Conservation (phyloP, 192 early-diverging fungal genomes). For the Coemansia pectinata region DNA sequence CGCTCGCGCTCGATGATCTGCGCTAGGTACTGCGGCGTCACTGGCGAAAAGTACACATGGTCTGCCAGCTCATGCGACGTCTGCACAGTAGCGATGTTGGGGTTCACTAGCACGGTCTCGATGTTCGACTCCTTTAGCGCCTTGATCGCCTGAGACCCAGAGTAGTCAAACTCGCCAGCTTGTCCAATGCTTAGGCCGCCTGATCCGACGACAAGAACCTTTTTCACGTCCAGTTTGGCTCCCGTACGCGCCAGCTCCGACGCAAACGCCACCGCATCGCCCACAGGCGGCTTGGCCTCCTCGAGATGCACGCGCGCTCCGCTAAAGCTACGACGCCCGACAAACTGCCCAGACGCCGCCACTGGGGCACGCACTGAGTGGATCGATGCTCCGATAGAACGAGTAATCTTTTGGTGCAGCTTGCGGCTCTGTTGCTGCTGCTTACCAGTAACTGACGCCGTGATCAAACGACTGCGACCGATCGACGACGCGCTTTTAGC, state of each 20-base stretch:
- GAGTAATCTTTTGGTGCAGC: neutral
- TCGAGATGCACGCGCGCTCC: slow-evolving; percentile 27
- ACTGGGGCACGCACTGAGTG: neutral
- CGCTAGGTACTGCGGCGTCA: slow-evolving; percentile 88
- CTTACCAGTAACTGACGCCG: neutral
- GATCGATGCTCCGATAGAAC: neutral
- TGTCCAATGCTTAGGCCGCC: slow-evolving; percentile 96
- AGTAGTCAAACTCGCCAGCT: slow-evolving; percentile 99
- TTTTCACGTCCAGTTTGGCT: slow-evolving; percentile 65
- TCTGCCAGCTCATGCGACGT: slow-evolving; percentile 92
- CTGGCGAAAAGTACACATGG: slow-evolving; percentile 93
- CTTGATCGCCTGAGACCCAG: slow-evolving; percentile 97
- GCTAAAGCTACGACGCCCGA: slow-evolving; percentile 37
- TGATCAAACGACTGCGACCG: neutral
- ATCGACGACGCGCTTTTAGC: neutral
- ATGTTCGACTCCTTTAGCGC: slow-evolving; percentile 90
- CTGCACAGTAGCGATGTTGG: slow-evolving; percentile 99
- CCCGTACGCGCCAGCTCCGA: slow-evolving; percentile 48
- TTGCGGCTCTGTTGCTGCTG: neutral
- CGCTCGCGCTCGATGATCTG: slow-evolving; percentile 92
- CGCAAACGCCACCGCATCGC: slow-evolving; percentile 36
- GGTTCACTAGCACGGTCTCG: slow-evolving; percentile 96
- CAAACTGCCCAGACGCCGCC: neutral
- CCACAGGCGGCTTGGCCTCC: neutral
- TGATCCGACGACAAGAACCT: slow-evolving; percentile 92